Base-by-base conservation (phyloP, 345 rosid genomes). In the Cardamine resedifolia region DNA sequence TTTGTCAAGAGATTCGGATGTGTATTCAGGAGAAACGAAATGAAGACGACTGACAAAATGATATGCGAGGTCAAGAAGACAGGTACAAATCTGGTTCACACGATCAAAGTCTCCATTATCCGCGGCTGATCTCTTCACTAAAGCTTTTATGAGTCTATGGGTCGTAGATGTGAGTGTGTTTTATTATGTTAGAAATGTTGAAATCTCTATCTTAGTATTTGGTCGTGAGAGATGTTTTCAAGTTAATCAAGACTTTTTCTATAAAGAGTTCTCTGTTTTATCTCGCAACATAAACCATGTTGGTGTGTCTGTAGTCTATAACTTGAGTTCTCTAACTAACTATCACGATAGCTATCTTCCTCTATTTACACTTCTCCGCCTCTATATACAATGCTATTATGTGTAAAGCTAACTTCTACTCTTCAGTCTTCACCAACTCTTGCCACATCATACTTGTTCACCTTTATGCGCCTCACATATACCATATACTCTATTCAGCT, bases 71-170 rank as follows among this genome's bases (percentile, higher is more conserved):
- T 74, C 3, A 58, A 59, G 55, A 74, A 11, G 55, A 52, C 20
- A 6, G 44, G 38, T 4, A 18, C 31, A 11, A 59, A 50, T 18
- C 19, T 50, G 7, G 73, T 74, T 59, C 73, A 59, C 62, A 67
- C 67, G 0, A 74, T 74, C 62, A 74, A 74, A 44, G 34, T 67
- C 36, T 21, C 60, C 36, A 1, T 74, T 30, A 51, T 67, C 43
- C 27, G 18, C 2, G 21, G 43, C 26, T 58, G 67, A 66, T 48
- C 56, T 50, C 55, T 63, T 30, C 12, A 28, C 36, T 7, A 30
- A 14, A n/a, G 24, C 15, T 20, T 44, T 21, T 30, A 43, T 20
- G 44, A 56, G 53, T 47, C 56, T 19, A 9, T 68, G 49, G 20
- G 1, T 70, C 1, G 26, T 24, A 55, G 20, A 6, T 24, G 21